Evolutionary conservation across 129 eudicot species (phyloP), one percentile per base, ranked within the genome.

Genomic region (Kitagawia praeruptora): DNA sequence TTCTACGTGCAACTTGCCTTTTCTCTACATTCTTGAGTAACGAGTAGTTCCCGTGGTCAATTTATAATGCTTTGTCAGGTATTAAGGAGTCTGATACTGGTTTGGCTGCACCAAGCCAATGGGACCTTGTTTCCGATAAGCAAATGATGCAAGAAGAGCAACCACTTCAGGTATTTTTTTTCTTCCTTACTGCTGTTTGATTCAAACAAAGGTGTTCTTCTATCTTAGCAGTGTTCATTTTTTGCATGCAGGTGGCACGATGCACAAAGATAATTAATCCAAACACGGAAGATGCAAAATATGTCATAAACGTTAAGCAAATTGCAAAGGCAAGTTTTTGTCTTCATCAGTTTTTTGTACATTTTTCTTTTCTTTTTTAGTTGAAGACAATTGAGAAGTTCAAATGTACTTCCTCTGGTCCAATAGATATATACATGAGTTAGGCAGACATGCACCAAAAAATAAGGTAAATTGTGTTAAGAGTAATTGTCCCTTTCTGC

Each of bases 71-170:
- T 11, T 42, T 73, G 28, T 73, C 77, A 93, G 98, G 98, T 78
- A 96, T 92, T 21, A 92, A 96, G 88, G 99, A 96, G 75, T 96
- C 99, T 39, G 99, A 96, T 86, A 96, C 99, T 85, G 99, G 99
- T 76, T 83, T 96, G 77, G 99, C 99, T 78, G 93, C 97, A 76
- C 99, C 99, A 40, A 92, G 98, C 80, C 98, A 96, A 70, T 96
- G 97, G 97, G 98, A 96, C 85, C 95, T 96, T 86, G 98, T 92
- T 49, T 90, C 99, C 41, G 99, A 96, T 84, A 92, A 92, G 86
- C 98, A 92, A 87, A 96, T 96, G 99, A 96, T 96, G 99, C 97
- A 92, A 81, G 98, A 92, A 81, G 98, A 96, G 79, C 95, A 96
- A 85, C 99, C 99, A 73, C 97, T 96, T 78, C 99, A 96, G 98